Evolutionary conservation across 108 stramenopile species (phyloP).

Genomic region (Nitzschia inconspicua): DNA sequence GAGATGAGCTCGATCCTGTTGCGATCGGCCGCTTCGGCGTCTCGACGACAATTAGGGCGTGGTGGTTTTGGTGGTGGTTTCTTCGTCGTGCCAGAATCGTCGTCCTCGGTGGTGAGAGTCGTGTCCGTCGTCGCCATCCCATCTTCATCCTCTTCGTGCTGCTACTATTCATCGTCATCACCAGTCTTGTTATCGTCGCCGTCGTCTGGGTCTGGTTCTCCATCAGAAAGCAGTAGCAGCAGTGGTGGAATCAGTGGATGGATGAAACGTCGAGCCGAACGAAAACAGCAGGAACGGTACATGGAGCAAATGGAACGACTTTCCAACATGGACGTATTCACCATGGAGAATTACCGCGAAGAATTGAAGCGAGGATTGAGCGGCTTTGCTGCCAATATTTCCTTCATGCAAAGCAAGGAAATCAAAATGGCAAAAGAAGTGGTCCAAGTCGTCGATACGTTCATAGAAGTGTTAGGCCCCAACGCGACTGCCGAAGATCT

Average conservation of each 20-base stretch:
- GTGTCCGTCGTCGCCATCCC: no score
- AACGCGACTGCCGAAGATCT: conserved; percentile 52
- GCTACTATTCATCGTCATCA: no score
- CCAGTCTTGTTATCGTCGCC: no score
- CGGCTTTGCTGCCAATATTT: conserved; percentile 63
- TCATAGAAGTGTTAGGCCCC: conserved; percentile 56
- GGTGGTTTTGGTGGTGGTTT: no score
- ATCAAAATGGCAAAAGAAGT: conserved; percentile 62
- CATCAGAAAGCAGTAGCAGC: neutral
- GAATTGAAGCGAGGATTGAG: conserved; percentile 53
- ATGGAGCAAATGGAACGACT: conserved; percentile 64
- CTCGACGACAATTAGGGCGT: no score
- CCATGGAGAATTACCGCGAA: conserved; percentile 52
- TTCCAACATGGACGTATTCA: conserved; percentile 60
- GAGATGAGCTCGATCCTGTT: no score
- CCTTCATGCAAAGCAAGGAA: conserved; percentile 58
- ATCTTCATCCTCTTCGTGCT: no score
- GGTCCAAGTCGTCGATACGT: conserved; percentile 39
- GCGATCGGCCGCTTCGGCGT: no score
- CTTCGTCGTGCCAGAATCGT: no score
- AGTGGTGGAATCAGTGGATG: conserved; percentile 35
- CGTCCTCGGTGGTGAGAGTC: no score
- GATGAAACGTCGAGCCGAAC: conserved; percentile 43
- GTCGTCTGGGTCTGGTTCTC: neutral
- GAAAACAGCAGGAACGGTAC: conserved; percentile 56